These are phyloP conservation scores for Hysterium pulicare DNA, from an alignment of 2,329 filamentous ascomycete genomes.

Conservation along the genomic window DNA sequence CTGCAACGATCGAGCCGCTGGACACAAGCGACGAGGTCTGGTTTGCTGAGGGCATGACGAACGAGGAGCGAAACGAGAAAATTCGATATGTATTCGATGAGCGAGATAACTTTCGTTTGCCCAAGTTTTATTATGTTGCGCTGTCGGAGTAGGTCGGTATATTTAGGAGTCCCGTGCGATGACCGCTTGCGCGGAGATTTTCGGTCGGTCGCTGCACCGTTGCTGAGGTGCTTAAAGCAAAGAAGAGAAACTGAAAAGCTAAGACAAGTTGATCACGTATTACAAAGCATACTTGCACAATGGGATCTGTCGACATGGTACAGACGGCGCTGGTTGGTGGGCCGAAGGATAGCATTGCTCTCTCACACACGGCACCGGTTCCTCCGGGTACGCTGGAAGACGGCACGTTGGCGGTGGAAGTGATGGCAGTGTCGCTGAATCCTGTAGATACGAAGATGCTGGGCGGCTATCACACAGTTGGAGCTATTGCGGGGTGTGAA, in stretches of 20 bases:
- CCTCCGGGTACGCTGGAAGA: constrained; percentile 4
- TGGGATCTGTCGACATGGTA: constrained; percentile 4
- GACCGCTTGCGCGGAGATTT: too few species aligned
- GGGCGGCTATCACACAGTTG: constrained; percentile 11
- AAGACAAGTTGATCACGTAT: too few species aligned
- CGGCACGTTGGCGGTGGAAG: constrained; percentile 4
- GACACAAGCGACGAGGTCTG: constrained; percentile 4
- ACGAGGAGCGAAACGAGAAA: constrained; percentile 2
- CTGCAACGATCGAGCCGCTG: constrained; percentile 4
- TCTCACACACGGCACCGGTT: constrained; percentile 5
- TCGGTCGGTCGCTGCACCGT: too few species aligned
- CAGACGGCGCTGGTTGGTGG: constrained; percentile 7
- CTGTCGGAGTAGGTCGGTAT: too few species aligned
- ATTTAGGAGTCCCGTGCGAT: too few species aligned
- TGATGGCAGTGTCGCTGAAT: constrained; percentile 18
- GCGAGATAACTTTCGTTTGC: not conserved
- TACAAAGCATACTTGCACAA: constrained; percentile 6
- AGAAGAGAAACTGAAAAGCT: too few species aligned
- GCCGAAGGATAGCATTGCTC: constrained; percentile 3
- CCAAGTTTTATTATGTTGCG: too few species aligned
- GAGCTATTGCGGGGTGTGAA: constrained; percentile 8
- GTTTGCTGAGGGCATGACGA: constrained; percentile 2
- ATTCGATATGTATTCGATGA: constrained; percentile 1
- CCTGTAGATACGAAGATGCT: constrained; percentile 23
- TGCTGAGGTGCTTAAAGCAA: too few species aligned